Evolutionary conservation across 176 grass and related monocot species (phyloP).

Genomic region (Triticum dicoccoides): DNA sequence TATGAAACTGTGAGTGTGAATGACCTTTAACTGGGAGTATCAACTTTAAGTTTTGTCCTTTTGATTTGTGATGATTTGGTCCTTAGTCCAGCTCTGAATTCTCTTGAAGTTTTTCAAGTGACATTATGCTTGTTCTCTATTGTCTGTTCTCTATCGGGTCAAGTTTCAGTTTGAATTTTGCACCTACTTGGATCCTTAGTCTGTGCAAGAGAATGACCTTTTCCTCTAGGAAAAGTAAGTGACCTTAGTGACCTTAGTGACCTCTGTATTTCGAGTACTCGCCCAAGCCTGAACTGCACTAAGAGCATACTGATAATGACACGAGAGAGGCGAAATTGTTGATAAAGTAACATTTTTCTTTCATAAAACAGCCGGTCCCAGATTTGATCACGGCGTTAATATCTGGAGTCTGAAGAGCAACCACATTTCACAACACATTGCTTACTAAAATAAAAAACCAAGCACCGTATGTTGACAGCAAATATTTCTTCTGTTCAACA

Average conservation of each 20-base stretch:
- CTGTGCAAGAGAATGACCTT: neutral
- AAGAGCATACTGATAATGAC: neutral
- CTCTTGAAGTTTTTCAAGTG: too few relatives aligned
- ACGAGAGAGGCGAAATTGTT: too few relatives aligned
- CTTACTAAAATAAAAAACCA: neutral
- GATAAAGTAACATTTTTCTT: too few relatives aligned
- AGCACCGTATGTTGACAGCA: neutral
- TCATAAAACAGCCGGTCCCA: too few relatives aligned
- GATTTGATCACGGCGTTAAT: neutral
- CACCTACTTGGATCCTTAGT: neutral
- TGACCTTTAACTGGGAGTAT: neutral
- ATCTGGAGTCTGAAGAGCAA: neutral
- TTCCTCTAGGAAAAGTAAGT: neutral
- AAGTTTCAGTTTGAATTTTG: neutral
- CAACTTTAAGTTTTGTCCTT: too few relatives aligned
- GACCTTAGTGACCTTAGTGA: neutral
- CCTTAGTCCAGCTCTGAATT: too few relatives aligned
- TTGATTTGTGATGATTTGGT: too few relatives aligned
- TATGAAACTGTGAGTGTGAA: too few relatives aligned
- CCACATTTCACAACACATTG: neutral
- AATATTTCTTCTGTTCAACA: neutral
- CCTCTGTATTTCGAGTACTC: neutral
- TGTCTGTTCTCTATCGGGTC: too few relatives aligned
- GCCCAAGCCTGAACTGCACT: neutral
- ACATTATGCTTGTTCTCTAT: too few relatives aligned